A percentile compares a stretch with the other conserved stretches of the same genome.
These are phyloP conservation scores for Melanomma pulvis-pyrius DNA, from an alignment of 495 filamentous ascomycete species.

Conservation along the genomic window DNA sequence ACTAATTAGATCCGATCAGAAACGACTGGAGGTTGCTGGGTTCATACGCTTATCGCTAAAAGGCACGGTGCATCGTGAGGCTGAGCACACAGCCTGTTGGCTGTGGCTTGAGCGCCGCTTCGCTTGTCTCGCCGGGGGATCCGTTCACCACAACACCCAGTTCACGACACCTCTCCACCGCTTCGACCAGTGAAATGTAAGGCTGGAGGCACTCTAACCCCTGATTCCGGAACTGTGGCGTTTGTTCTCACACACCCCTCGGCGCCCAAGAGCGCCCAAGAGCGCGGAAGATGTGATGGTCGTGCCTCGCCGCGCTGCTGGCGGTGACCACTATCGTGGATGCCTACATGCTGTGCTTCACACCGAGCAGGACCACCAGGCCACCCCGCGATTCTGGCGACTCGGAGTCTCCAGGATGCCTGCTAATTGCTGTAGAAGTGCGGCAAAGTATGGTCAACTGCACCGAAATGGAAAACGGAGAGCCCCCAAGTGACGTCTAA, in stretches of 20 bases:
- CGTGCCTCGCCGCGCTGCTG: not conserved
- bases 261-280: slow-evolving; percentile 16
- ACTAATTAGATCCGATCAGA: not conserved
- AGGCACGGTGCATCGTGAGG: slow-evolving; percentile 13
- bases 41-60: slow-evolving; percentile 1
- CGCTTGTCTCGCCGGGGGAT: slow-evolving; percentile 1
- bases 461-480: slow-evolving; percentile 13
- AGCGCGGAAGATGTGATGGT: not conserved
- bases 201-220: not conserved
- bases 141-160: slow-evolving; percentile 1
- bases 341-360: slow-evolving; percentile 10
- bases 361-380: slow-evolving; percentile 5
- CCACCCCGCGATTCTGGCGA: slow-evolving; percentile 14
- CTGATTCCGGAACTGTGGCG: slow-evolving; percentile 1
- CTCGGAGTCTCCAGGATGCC: not conserved
- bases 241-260: not conserved
- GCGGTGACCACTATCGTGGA: not conserved
- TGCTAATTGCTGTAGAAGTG: not conserved
- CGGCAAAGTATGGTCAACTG: slow-evolving; percentile 13
- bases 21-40: slow-evolving; percentile 26
- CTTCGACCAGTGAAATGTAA: slow-evolving; percentile 12
- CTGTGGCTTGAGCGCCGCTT: slow-evolving; percentile 8
- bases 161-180: slow-evolving; percentile 10
- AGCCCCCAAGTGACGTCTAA: slow-evolving; percentile 14
- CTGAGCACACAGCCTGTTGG: slow-evolving; percentile 21